Conservation (phyloP, 495 filamentous ascomycete genomes). For the Penicillium silybi region DNA sequence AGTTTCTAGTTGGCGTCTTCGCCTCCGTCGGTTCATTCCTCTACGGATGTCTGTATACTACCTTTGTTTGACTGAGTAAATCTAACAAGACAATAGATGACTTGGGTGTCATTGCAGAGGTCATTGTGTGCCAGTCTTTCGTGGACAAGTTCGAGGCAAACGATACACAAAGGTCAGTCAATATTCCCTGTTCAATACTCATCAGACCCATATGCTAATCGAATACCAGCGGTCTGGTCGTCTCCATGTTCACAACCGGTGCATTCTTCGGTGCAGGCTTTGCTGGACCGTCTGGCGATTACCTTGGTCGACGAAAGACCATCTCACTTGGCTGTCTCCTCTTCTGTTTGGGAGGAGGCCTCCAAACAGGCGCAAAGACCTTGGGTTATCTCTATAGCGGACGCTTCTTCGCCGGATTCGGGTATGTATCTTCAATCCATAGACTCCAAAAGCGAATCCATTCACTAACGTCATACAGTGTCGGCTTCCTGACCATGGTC, state of each 20-base stretch:
- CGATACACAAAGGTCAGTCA: constrained; percentile 48
- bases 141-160: constrained; percentile 46
- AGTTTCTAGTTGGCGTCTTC: constrained; percentile 61
- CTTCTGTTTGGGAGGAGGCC: constrained; percentile 43
- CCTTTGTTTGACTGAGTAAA: not conserved
- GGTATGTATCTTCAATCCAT: constrained; percentile 44
- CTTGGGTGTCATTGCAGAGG: constrained; percentile 58
- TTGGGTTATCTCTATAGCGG: constrained; percentile 39
- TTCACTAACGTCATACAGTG: constrained; percentile 15
- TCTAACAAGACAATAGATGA: constrained; percentile 32
- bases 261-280: constrained; percentile 41
- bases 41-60: constrained; percentile 45
- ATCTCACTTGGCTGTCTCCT: constrained; percentile 41
- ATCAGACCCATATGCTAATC: not conserved
- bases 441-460: not conserved
- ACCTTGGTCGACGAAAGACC: constrained; percentile 37
- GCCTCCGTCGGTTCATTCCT: constrained; percentile 59
- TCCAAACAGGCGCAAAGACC: constrained; percentile 38
- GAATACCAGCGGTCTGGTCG: constrained; percentile 53
- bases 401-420: constrained; percentile 42
- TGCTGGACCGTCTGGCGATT: constrained; percentile 38
- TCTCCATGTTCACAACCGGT: constrained; percentile 60
- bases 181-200: not conserved
- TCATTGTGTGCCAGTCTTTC: constrained; percentile 52
- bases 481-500: constrained; percentile 59